These are phyloP conservation scores for Penicillium hordei DNA, from an alignment of 2,329 filamentous ascomycete species.

Conservation along the genomic window DNA sequence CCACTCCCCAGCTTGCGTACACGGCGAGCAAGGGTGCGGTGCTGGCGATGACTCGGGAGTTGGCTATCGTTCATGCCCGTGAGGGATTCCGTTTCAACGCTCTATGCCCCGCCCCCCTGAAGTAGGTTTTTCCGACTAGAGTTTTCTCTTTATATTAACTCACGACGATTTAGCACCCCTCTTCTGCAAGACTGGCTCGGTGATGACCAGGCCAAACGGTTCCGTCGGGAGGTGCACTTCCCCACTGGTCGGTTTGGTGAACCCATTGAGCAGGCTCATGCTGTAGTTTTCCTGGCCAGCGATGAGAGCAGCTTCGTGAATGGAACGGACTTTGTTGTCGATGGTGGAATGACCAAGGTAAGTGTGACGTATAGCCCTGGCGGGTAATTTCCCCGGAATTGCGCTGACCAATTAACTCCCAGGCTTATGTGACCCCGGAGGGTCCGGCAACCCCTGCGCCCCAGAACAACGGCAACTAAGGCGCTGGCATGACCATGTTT, in stretches of 20 bases:
- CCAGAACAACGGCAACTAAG: slow-evolving; percentile 45
- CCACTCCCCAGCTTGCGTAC: slow-evolving; percentile 87
- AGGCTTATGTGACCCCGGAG: slow-evolving; percentile 70
- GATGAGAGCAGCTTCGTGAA: slow-evolving; percentile 91
- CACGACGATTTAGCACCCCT: slow-evolving; percentile 60
- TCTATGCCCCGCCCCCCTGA: slow-evolving; percentile 85
- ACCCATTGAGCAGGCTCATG: slow-evolving; percentile 89
- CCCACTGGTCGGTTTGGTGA: slow-evolving; percentile 85
- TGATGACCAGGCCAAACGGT: slow-evolving; percentile 77
- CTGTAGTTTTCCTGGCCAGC: slow-evolving; percentile 81
- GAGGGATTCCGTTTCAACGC: slow-evolving; percentile 90
- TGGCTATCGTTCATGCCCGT: slow-evolving; percentile 87
- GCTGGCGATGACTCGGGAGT: slow-evolving; percentile 81
- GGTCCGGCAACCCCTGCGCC: slow-evolving; percentile 57
- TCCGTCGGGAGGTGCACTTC: slow-evolving; percentile 84
- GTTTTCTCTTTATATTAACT: neutral
- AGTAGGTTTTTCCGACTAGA: slow-evolving; percentile 48
- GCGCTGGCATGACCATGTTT: neutral
- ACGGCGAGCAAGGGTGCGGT: slow-evolving; percentile 94
- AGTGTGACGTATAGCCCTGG: neutral
- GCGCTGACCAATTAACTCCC: slow-evolving; percentile 13
- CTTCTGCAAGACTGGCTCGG: slow-evolving; percentile 92
- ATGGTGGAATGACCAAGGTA: slow-evolving; percentile 82
- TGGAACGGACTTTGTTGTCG: slow-evolving; percentile 88
- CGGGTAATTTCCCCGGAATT: neutral